Base-by-base conservation (phyloP, 2,329 filamentous ascomycete genomes). In the Trichoderma simmonsii region DNA sequence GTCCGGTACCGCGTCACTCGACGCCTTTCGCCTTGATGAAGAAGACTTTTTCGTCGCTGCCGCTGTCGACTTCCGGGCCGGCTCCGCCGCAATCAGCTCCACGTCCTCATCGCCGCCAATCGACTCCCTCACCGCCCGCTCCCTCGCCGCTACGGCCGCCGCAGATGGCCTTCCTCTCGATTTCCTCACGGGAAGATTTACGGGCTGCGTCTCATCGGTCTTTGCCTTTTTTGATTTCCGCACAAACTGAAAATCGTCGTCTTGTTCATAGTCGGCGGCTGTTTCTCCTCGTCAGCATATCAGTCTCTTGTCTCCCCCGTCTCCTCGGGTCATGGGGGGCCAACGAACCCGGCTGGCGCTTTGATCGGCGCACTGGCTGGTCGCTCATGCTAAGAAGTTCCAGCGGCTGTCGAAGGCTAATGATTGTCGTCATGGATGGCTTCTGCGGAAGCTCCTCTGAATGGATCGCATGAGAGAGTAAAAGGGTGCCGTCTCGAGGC, bases 181-280 rank as follows among this genome's bases (percentile, higher is more conserved):
- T 76, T 85, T 85, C 78, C 86, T 87, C 43, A 80, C 80, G 67
- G 78, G 82, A 60, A 83, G 82, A 11, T 59, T 57, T 57, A 80
- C 80, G 66, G 78, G 82, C 63, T 83, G 82, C 18, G 83, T 80
- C 71, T 86, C 85, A 57, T 87, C 85, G 60, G 87, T 86, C 82
- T 91, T 93, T 73, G 86, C 85, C 77, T 88, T 83, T 78, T 92
- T 92, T 12, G 90, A 85, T 73, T 87, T 90, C 75, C 92, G 88
- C 74, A 90, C 89, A 79, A 94, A 95, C 72, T 89, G 85, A 77
- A 95, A 95, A 74, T 93, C 93, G 77, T 92, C 92, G 83, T 93
- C 90, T 77, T 92, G 88, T 80, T 95, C 92, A 77, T 93, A 91
- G 66, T 83, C 80, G 59, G 78, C 78, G 74, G 82, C 83, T 83